Evolutionary conservation across 345 rosid species (phyloP), one percentile per base, ranked within the genome.

Genomic region (Passiflora organensis): DNA sequence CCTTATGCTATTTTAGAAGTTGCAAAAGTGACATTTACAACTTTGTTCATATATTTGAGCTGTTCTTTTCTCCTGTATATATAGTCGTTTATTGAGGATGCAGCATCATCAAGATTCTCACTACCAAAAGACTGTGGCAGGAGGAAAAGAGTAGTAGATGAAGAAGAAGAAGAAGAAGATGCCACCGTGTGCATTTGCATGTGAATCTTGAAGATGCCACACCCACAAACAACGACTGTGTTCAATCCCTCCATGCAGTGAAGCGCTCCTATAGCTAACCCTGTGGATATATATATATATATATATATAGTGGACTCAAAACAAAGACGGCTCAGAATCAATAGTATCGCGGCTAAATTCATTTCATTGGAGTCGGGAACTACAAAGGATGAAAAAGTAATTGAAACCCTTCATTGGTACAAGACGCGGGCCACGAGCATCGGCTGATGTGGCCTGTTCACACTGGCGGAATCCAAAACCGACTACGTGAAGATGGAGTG

Each of bases 31-130:
- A 15, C 46, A 23, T 4, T 17, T 13, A 14, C 13, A 55, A 10
- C 23, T 4, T 22, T 6, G n/a, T n/a, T n/a, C n/a, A n/a, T 14
- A 10, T 17, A 17, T 23, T 51, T 32, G 15, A 23, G 1, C 13
- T 18, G 3, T 28, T 28, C 3, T 28, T 18, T 55, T 23, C 16
- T 39, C 36, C 12, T 19, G 48, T 54, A 58, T n/a, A n/a, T n/a
- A n/a, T 58, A 82, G 89, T 58, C 83, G 74, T n/a, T 83, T 71
- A 74, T 85, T 85, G 91, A 85, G 55, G 96, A 85, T 87, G 97
- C 97, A 91, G 91, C 97, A 91, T 91, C 97, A 91, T 91, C 97
- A 91, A 83, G 97, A 91, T 91, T 91, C 97, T 83, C 97, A 91
- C 51, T 65, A 51, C 55, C 71, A 70, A 72, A 71, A 20, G 70